Base-by-base conservation (phyloP, 768 basidiomycete genomes). In the Tylopilus felleus region DNA sequence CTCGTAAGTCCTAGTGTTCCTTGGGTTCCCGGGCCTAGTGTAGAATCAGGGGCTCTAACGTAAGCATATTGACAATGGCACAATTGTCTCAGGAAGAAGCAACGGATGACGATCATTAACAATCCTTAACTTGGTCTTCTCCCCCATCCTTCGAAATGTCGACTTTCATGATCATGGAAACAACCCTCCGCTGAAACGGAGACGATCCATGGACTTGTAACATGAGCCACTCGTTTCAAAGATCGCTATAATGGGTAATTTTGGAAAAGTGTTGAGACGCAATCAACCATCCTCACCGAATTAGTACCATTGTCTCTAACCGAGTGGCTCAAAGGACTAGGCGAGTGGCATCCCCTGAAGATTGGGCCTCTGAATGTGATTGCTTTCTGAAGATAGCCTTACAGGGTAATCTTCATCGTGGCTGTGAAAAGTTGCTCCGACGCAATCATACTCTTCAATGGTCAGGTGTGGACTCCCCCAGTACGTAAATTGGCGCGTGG, bases 391-490 rank as follows among this genome's bases (percentile, higher is more conserved):
- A n/a, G n/a, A n/a, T n/a, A n/a, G n/a, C 65, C 59, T 57, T 49
- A 61, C 51, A 29, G 44, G 60, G 58, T 56, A 66, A 35, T 38
- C n/a, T 42, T 22, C 22, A 7, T 17, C 33, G 52, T 53, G 52
- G 52, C 46, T 48, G 17, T 48, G 52, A 53, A 53, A 53, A 55
- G 49, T 52, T 57, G 40, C 38, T 61, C 44, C 43, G 47, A 70
- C 55, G 59, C 69, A 70, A 69, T 70, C 66, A 56, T 33, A 23
- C 47, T 42, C 10, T 53, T 38, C 45, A 53, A 29, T 54, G 59
- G 59, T 44, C 58, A 57, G 46, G 19, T 50, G 56, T 57, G 56
- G 29, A 41, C n/a, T n/a, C n/a, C n/a, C n/a, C n/a, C 23, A 8
- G 22, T 56, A 64, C n/a, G n/a, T 59, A 69, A 71, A 69, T 47